These are phyloP conservation scores for Paecilomyces dactylethromorphus DNA, from an alignment of 2,329 filamentous ascomycete species.

Conservation along the genomic window DNA sequence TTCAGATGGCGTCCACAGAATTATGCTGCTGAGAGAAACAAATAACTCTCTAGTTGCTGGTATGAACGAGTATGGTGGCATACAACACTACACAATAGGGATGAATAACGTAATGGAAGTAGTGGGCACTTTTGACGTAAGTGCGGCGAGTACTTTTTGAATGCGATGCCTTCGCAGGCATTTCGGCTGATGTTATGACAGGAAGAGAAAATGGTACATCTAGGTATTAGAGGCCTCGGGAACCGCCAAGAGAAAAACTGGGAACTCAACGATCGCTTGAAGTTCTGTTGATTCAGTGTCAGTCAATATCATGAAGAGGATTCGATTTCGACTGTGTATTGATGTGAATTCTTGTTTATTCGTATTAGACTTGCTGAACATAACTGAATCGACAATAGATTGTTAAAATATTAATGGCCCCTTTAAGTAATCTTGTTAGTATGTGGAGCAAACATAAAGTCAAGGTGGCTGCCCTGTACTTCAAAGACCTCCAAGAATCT, in stretches of 20 bases:
- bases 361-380: too few relatives aligned
- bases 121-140: background rate
- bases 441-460: too few relatives aligned
- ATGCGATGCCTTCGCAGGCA: background rate
- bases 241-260: background rate
- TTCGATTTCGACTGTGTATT: too few relatives aligned
- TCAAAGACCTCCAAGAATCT: too few relatives aligned
- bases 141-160: background rate
- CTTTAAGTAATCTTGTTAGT: too few relatives aligned
- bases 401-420: too few relatives aligned
- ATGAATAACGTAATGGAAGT: background rate
- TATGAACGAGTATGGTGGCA: background rate
- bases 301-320: too few relatives aligned
- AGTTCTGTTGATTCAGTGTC: too few relatives aligned
- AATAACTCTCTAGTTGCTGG: background rate
- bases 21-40: background rate
- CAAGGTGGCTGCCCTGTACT: too few relatives aligned
- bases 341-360: too few relatives aligned
- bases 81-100: background rate
- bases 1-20: background rate
- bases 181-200: background rate
- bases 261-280: too few relatives aligned
- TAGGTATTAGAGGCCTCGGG: background rate
- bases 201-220: background rate
- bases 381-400: too few relatives aligned